Conservation (phyloP, 441 rosid species). For the Metrosideros polymorpha region DNA sequence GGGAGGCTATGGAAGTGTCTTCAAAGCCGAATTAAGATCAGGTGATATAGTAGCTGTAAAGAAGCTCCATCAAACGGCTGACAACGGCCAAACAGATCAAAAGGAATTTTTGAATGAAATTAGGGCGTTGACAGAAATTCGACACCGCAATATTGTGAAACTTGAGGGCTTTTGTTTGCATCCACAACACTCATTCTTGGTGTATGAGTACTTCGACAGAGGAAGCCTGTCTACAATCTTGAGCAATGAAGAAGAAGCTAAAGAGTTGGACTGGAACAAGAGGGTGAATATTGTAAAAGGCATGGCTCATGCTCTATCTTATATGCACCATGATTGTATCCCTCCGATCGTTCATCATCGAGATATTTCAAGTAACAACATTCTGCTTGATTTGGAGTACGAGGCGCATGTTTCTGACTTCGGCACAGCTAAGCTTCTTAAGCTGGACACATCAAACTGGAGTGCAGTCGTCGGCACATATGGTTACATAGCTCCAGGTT, state of each 20-base stretch:
- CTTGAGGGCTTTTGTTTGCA: neutral
- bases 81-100: neutral
- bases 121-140: neutral
- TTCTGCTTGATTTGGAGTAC: neutral
- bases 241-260: neutral
- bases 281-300: neutral
- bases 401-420: neutral
- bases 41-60: neutral
- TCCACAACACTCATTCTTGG: neutral
- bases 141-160: neutral
- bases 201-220: neutral
- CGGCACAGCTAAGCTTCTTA: neutral
- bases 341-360: neutral
- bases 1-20: neutral
- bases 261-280: neutral
- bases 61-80: neutral
- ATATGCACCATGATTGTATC: neutral
- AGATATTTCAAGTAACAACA: neutral
- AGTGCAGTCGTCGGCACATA: neutral
- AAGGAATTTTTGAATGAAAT: neutral
- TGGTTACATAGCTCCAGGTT: neutral
- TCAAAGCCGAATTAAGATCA: neutral
- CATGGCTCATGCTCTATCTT: neutral
- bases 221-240: neutral
- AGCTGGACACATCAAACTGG: neutral